Conservation (phyloP, 352 stramenopile genomes). For the Globisporangium rhizosaccharum region DNA sequence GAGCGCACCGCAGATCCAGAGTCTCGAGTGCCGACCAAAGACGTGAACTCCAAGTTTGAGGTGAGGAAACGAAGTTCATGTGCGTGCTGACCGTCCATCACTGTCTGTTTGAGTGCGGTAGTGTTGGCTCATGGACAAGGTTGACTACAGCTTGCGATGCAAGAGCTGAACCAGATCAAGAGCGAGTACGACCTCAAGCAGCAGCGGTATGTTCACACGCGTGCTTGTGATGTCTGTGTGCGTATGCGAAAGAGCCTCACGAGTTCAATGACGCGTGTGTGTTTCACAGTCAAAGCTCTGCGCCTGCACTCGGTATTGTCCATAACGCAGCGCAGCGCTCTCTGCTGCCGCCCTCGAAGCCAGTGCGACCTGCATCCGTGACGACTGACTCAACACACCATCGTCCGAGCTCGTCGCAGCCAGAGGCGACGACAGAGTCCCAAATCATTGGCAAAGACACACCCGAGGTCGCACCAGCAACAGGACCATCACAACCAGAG, state of each 20-base stretch:
- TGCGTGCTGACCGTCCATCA: not conserved
- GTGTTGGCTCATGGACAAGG: not conserved
- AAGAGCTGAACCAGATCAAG: slow-evolving; percentile 47
- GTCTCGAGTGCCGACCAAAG: not conserved
- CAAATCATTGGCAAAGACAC: no score
- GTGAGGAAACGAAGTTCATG: slow-evolving; percentile 7
- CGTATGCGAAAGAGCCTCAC: not conserved
- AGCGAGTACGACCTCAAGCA: slow-evolving; percentile 29
- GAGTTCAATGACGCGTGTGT: not conserved
- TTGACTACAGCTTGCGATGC: slow-evolving; percentile 18
- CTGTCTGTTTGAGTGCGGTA: not conserved
- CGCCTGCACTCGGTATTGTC: slow-evolving; percentile 8
- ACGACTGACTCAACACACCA: not conserved
- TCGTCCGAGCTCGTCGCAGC: not conserved
- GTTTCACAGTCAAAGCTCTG: slow-evolving; percentile 20
- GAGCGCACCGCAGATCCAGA: not conserved
- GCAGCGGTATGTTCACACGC: slow-evolving; percentile 17
- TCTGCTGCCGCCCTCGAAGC: not conserved
- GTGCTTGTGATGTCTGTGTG: not conserved
- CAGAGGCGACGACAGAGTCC: not conserved
- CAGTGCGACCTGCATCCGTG: not conserved
- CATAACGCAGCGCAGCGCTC: not conserved
- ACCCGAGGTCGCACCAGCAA: not conserved
- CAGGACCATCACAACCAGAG: not conserved
- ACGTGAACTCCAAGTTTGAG: slow-evolving; percentile 49